Percentiles rank a stretch among this genome's conserved stretches.
phyloP scores from a whole-genome alignment of 768 basidiomycete species.

The Glaciozyma antarctica region DNA sequence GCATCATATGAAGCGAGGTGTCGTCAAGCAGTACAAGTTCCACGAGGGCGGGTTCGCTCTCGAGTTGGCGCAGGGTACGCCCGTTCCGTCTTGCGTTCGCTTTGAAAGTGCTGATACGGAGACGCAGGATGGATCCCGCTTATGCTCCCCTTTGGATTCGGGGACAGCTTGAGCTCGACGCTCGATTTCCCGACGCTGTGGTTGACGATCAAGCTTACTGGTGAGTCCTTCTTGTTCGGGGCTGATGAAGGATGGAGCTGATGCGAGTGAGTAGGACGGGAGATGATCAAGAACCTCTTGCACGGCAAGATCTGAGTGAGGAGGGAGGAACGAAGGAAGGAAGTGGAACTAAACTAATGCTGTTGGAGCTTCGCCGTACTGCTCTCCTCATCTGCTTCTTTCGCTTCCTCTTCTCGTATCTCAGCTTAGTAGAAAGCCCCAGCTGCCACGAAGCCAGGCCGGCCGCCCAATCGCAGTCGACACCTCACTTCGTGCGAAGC shows the following conservation, averaged over 20 bases:
- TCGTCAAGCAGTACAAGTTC: slow-evolving; percentile 95
- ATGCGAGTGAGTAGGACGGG: slow-evolving; percentile 42
- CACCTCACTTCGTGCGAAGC: too few species aligned
- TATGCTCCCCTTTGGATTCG: slow-evolving; percentile 90
- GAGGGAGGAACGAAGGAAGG: neutral
- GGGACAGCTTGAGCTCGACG: slow-evolving; percentile 76
- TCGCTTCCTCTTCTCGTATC: too few species aligned
- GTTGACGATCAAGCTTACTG: slow-evolving; percentile 66
- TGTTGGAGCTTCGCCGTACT: too few species aligned
- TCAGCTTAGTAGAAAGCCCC: too few species aligned
- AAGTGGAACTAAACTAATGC: too few species aligned
- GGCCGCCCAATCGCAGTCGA: too few species aligned
- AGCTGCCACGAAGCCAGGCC: too few species aligned
- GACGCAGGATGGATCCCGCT: slow-evolving; percentile 83
- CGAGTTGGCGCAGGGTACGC: slow-evolving; percentile 82
- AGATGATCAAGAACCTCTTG: slow-evolving; percentile 71
- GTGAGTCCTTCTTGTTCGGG: slow-evolving; percentile 3
- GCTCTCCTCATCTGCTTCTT: too few species aligned
- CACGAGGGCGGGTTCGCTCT: slow-evolving; percentile 90
- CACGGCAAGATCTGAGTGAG: slow-evolving; percentile 66
- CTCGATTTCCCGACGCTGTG: slow-evolving; percentile 76
- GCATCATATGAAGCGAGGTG: slow-evolving; percentile 70
- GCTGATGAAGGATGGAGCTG: neutral
- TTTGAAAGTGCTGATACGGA: neutral
- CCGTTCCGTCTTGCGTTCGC: neutral